Conservation (phyloP, 305 asterid species). For the Fraxinus sp. region DNA sequence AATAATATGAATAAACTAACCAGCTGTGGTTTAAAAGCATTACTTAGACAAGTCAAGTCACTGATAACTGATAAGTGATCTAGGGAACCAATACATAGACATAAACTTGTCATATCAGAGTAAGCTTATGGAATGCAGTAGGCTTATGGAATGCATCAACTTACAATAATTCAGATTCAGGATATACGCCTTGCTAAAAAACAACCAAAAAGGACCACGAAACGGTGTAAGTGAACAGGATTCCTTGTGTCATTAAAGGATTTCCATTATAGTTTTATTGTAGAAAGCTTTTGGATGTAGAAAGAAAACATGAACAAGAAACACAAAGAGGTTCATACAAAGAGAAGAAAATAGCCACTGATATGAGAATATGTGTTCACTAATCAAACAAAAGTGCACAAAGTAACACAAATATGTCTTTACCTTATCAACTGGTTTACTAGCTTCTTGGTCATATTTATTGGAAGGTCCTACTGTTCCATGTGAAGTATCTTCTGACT, state of each 20-base stretch:
- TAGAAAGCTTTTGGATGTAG: not conserved
- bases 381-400: not conserved
- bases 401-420: not conserved
- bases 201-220: not conserved
- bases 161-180: not conserved
- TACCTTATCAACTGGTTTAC: constrained; percentile 73
- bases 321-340: not conserved
- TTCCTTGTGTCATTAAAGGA: not conserved
- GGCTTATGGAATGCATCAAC: not conserved
- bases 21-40: not conserved
- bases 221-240: not conserved
- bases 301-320: not conserved
- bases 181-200: not conserved
- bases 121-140: no score
- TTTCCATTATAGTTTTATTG: not conserved
- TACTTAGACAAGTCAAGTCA: not conserved
- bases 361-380: not conserved
- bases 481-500: constrained; percentile 78
- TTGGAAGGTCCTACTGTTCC: constrained; percentile 59
- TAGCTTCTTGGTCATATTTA: constrained; percentile 65
- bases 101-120: not conserved
- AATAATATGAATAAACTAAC: not conserved
- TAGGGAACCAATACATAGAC: not conserved
- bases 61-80: not conserved
- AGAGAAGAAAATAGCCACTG: not conserved